Conservation (phyloP, 2,329 filamentous ascomycete genomes). For the Exophiala spinifera region DNA sequence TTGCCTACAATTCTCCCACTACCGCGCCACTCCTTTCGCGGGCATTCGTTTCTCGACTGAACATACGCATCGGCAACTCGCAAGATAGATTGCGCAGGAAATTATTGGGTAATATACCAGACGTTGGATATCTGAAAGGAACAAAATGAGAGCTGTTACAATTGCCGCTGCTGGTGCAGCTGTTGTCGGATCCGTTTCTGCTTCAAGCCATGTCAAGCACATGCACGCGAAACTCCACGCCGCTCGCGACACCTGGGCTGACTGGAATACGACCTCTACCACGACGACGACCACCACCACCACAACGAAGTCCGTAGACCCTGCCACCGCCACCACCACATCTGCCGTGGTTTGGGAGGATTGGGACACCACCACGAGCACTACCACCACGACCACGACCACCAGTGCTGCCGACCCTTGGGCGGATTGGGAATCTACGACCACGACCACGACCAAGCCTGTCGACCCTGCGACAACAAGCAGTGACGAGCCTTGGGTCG, state of each 20-base stretch:
- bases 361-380: slow-evolving; percentile 57
- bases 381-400: slow-evolving; percentile 44
- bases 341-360: slow-evolving; percentile 65
- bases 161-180: slow-evolving; percentile 60
- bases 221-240: slow-evolving; percentile 45
- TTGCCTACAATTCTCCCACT: slow-evolving; percentile 23
- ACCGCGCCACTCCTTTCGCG: slow-evolving; percentile 66
- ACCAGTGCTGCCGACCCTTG: slow-evolving; percentile 62
- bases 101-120: slow-evolving; percentile 30
- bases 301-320: slow-evolving; percentile 60
- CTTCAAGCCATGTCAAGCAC: slow-evolving; percentile 61
- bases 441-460: slow-evolving; percentile 62
- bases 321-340: slow-evolving; percentile 59
- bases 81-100: slow-evolving; percentile 9
- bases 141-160: slow-evolving; percentile 70
- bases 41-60: slow-evolving; percentile 62
- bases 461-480: slow-evolving; percentile 42
- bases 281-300: slow-evolving; percentile 68
- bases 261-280: slow-evolving; percentile 50
- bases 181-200: slow-evolving; percentile 50
- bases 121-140: slow-evolving; percentile 25
- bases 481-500: slow-evolving; percentile 13
- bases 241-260: slow-evolving; percentile 29
- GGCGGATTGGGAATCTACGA: slow-evolving; percentile 50
- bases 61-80: slow-evolving; percentile 20